Evolutionary conservation across 164 flowering plant species (phyloP), one percentile per base, ranked within the genome.

Genomic region (Cinnamomum micranthum): DNA sequence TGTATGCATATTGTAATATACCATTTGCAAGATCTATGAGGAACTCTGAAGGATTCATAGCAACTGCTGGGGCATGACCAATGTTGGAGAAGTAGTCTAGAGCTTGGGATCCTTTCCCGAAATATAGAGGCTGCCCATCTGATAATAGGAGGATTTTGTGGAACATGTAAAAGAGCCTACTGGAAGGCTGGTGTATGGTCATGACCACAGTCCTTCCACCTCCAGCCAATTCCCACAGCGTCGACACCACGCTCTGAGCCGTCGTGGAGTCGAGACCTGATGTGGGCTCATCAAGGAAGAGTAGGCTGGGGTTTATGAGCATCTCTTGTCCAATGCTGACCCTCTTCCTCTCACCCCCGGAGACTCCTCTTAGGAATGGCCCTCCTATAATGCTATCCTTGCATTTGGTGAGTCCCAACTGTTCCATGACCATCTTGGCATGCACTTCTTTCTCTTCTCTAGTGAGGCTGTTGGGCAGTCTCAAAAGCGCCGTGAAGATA

Each of bases 151-250:
- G 22, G 35, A 91, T 86, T 83, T 89, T 90, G 70, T 93, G 85
- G 71, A 93, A 91, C 93, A 91, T 83, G 73, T 91, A 86, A 71
- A 84, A 91, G 0, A 93, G 65, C 75, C 92, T 76, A 73, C 96
- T 91, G 0, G 93, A 89, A 51, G 98, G 98, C 77, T 93, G 97
- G 72, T 93, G 98, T 3, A 93, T 89, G 0, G 93, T 90, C 88
- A 85, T 86, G 68, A 84, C 89, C 10, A 93, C 70, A 0, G 93
- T 90, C 62, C 92, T 76, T 15, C 98, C 91, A 1, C 88, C 90
- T 28, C 69, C 77, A 0, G 91, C 89, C 9, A 93, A 74, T 51
- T 86, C 87, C 88, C 82, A 75, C 74, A 93, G 72, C 0, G 87
- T 86, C 0, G 91, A 85, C 58, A 93, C 90, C 28, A 90, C 88